Evolutionary conservation across 2,329 filamentous ascomycete genomes (phyloP).

Genomic region (Epichloe gansuensis): DNA sequence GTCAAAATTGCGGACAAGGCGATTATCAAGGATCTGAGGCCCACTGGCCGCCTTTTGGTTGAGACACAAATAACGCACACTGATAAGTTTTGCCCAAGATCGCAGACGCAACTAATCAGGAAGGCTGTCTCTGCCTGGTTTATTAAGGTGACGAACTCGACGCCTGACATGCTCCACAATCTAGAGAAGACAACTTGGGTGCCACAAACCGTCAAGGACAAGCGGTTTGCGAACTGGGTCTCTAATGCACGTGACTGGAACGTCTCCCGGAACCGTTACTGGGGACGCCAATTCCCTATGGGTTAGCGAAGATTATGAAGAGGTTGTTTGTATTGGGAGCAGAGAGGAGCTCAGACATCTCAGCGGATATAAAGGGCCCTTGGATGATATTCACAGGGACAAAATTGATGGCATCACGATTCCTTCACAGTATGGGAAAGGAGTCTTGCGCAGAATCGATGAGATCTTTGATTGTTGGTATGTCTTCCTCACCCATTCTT

Average conservation of each 20-base stretch:
- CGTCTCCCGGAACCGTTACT: slow-evolving; percentile 15
- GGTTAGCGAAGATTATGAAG: slow-evolving; percentile 16
- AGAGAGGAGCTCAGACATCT: slow-evolving; percentile 13
- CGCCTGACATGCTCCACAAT: slow-evolving; percentile 13
- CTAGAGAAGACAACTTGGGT: slow-evolving; percentile 15
- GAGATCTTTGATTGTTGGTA: slow-evolving; percentile 19
- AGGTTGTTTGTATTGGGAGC: slow-evolving; percentile 14
- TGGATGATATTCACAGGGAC: slow-evolving; percentile 14
- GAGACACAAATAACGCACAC: slow-evolving; percentile 14
- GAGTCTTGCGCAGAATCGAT: slow-evolving; percentile 11
- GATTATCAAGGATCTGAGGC: slow-evolving; percentile 15
- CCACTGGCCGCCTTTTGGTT: slow-evolving; percentile 12
- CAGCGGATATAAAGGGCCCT: slow-evolving; percentile 13
- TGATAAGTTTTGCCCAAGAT: slow-evolving; percentile 17
- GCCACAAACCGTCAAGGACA: slow-evolving; percentile 14
- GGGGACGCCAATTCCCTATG: slow-evolving; percentile 16
- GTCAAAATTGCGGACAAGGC: slow-evolving; percentile 16
- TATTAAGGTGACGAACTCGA: slow-evolving; percentile 13
- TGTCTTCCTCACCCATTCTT: neutral
- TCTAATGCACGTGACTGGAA: slow-evolving; percentile 14
- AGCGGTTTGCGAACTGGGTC: slow-evolving; percentile 17
- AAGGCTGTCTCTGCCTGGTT: slow-evolving; percentile 18
- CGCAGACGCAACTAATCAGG: slow-evolving; percentile 17
- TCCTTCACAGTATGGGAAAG: slow-evolving; percentile 14
- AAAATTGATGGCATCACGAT: slow-evolving; percentile 17